phyloP scores from a whole-genome alignment of 169 alveolate species.

The Cryptosporidium tyzzeri region DNA sequence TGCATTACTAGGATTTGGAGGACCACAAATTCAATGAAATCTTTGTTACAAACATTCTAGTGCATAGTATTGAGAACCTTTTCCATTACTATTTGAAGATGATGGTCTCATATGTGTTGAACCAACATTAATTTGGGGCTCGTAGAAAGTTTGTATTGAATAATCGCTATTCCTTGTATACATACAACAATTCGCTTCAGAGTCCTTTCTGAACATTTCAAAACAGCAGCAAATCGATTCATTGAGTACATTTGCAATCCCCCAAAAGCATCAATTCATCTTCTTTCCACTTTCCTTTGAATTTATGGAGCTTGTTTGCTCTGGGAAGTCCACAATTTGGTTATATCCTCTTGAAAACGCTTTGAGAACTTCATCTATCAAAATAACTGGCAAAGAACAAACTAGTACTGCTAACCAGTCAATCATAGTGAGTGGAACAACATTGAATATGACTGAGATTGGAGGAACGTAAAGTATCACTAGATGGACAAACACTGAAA shows the following conservation, averaged over 20 bases:
- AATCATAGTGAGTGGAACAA: conserved; percentile 88
- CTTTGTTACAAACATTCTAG: conserved; percentile 45
- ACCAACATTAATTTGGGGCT: conserved; percentile 38
- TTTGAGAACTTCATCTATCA: conserved; percentile 97
- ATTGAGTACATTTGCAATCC: conserved; percentile 54
- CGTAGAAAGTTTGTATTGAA: conserved; percentile 56
- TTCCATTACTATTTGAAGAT: conserved; percentile 68
- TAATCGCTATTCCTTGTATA: conserved; percentile 33
- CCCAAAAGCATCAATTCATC: conserved; percentile 72
- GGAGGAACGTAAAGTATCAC: conserved; percentile 94
- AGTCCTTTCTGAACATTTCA: conserved; percentile 55
- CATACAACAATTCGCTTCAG: conserved; percentile 73
- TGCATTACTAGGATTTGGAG: conserved; percentile 27
- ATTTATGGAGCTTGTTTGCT: background rate
- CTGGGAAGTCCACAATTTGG: conserved; percentile 62
- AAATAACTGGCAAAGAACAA: conserved; percentile 97
- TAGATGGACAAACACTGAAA: conserved; percentile 91
- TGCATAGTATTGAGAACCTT: conserved; percentile 65
- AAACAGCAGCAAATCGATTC: conserved; percentile 72
- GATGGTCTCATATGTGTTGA: conserved; percentile 56
- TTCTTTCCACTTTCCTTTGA: conserved; percentile 18
- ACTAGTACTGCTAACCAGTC: conserved; percentile 96
- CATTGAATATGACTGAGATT: conserved; percentile 92
- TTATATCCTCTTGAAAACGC: conserved; percentile 87
- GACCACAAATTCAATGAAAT: conserved; percentile 47